phyloP scores from a whole-genome alignment of 2,329 filamentous ascomycete genomes.

The Xylaria sp. region DNA sequence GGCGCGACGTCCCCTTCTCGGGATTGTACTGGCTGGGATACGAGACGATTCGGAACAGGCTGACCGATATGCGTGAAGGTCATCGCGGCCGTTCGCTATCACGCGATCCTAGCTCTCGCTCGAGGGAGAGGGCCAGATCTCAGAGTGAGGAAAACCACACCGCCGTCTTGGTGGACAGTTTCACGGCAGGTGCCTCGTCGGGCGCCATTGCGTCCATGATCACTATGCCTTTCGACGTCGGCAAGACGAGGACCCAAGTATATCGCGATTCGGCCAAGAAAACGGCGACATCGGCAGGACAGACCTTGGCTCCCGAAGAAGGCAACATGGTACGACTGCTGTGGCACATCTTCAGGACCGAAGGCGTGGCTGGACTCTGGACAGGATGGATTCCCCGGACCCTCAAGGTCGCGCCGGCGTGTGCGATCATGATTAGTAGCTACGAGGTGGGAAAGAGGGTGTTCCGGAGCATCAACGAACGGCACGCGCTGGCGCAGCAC shows the following conservation, averaged over 20 bases:
- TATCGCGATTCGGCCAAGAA: conserved; percentile 66
- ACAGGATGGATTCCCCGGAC: conserved; percentile 91
- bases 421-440: conserved; percentile 98
- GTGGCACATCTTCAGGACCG: conserved; percentile 89
- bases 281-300: conserved; percentile 45
- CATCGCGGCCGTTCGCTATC: conserved; percentile 56
- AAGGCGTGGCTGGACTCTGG: conserved; percentile 85
- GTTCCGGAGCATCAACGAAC: conserved; percentile 78
- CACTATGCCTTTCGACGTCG: conserved; percentile 96
- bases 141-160: conserved; percentile 76
- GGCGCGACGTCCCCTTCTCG: conserved; percentile 97
- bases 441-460: conserved; percentile 96
- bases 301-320: conserved; percentile 71
- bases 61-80: conserved; percentile 75
- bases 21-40: conserved; percentile 99
- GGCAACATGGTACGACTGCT: conserved; percentile 83
- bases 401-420: conserved; percentile 93
- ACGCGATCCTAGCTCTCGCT: conserved; percentile 52
- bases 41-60: conserved; percentile 78
- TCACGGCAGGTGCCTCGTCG: conserved; percentile 83
- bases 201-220: conserved; percentile 87
- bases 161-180: conserved; percentile 87
- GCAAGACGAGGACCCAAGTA: conserved; percentile 94
- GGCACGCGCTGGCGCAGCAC: conserved; percentile 48
- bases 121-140: conserved; percentile 62